Conservation (phyloP, 176 grass and related monocot genomes). For the Bromus sterilis region DNA sequence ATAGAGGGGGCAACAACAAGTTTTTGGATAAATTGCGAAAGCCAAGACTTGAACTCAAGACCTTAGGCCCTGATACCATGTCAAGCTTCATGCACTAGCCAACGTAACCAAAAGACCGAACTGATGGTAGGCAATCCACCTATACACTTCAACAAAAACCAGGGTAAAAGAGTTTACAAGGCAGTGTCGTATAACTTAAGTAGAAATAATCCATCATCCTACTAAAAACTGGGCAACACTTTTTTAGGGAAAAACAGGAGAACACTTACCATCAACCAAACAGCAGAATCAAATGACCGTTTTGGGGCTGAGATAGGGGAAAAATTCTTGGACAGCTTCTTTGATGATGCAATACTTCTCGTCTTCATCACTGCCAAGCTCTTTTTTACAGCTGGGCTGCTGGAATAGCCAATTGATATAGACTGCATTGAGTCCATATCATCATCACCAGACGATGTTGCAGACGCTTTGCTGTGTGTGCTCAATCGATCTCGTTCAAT, state of each 20-base stretch:
- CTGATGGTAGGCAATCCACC: too few relatives aligned
- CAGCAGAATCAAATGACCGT: constrained; percentile 79
- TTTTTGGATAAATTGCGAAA: too few relatives aligned
- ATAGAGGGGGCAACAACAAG: too few relatives aligned
- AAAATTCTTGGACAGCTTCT: constrained; percentile 57
- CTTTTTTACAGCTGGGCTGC: constrained; percentile 45
- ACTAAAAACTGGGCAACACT: constrained; percentile 18
- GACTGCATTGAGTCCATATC: constrained; percentile 74
- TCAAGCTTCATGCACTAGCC: too few relatives aligned
- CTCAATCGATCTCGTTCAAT: constrained; percentile 58
- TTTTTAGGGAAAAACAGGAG: background rate
- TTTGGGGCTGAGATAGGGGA: constrained; percentile 62
- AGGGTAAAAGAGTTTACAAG: too few relatives aligned
- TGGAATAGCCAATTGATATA: constrained; percentile 39
- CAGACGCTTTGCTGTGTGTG: constrained; percentile 61
- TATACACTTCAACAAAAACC: too few relatives aligned
- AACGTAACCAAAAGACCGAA: too few relatives aligned
- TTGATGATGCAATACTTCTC: constrained; percentile 63
- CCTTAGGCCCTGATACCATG: too few relatives aligned
- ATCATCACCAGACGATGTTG: constrained; percentile 72
- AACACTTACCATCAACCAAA: constrained; percentile 79
- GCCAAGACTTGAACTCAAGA: too few relatives aligned
- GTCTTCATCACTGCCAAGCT: constrained; percentile 52
- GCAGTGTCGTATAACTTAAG: too few relatives aligned
- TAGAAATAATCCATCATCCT: background rate